phyloP scores from a whole-genome alignment of 805 yeast genomes.

The Yamadazyma paraphyllophila region DNA sequence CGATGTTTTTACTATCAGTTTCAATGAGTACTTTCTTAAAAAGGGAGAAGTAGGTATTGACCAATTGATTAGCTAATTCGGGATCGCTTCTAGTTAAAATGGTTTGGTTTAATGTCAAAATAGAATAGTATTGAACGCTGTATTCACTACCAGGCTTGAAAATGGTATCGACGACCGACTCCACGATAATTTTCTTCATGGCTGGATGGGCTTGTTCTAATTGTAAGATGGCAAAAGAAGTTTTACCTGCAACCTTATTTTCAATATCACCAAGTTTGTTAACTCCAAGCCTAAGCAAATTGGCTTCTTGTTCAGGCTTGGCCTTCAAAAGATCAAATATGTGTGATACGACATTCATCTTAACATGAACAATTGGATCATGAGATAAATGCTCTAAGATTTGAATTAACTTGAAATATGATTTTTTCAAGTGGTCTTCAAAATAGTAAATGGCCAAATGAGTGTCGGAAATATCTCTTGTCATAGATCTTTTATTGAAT shows the following conservation, averaged over 20 bases:
- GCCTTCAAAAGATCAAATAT: conserved; percentile 75
- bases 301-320: conserved; percentile 96
- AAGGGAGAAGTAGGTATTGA: conserved; percentile 79
- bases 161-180: conserved; percentile 75
- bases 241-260: conserved; percentile 83
- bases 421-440: conserved; percentile 83
- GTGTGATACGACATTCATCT: conserved; percentile 72
- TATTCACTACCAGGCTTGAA: conserved; percentile 73
- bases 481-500: conserved; percentile 72
- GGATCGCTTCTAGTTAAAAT: conserved; percentile 76
- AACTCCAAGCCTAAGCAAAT: conserved; percentile 81
- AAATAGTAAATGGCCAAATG: conserved; percentile 75
- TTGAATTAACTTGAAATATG: conserved; percentile 73
- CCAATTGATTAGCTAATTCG: conserved; percentile 77
- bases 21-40: conserved; percentile 81
- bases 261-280: conserved; percentile 94
- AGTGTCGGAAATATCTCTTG: conserved; percentile 36
- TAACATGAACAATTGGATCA: conserved; percentile 86
- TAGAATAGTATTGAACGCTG: conserved; percentile 84
- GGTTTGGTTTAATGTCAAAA: conserved; percentile 88
- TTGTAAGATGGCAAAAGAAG: conserved; percentile 76
- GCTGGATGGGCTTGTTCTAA: conserved; percentile 92
- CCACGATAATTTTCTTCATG: conserved; percentile 81
- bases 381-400: conserved; percentile 78
- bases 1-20: conserved; percentile 49